Evolutionary conservation across 768 basidiomycete species (phyloP), one percentile per base, ranked within the genome.

Genomic region (Amanita rimosa): DNA sequence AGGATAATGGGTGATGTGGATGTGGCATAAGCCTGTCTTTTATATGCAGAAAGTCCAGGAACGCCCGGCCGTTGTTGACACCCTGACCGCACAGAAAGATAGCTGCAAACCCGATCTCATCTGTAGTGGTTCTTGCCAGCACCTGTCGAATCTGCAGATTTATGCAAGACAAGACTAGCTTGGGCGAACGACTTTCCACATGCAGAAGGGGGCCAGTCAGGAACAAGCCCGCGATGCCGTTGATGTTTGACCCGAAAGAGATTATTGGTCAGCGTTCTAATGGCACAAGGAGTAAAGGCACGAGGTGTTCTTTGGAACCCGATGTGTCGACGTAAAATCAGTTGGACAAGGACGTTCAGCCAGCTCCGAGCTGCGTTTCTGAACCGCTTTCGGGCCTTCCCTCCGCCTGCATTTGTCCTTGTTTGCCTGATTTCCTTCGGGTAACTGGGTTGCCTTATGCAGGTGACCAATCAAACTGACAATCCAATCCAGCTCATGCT

Each of bases 1-100:
- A 51, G 48, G 48, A 33, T 44, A 44, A 50, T 39, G 51, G 46
- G 52, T 54, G 42, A 43, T 42, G 40, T 49, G 49, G 52, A 52
- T 44, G 44, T 51, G 52, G 50, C 39, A 44, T 44, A 43, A 37
- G 53, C 33, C 6, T 16, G 14, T 34, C 34, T 49, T 37, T 49
- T 49, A 49, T 49, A 49, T 17, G 27, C 48, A 43, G 41, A 43
- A 48, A 27, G 27, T 8, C 8, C 21, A 43, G 41, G 41, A 14
- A 43, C 43, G 24, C 27, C 16, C 40, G 38, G 40, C 43, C 36
- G 38, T n/a, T 27, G 46, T 33, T 37, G 45, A 31, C 38, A 40
- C 46, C 40, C 10, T 10, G 47, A 39, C 34, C 9, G 7, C 21
- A 16, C 34, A 43, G 17, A 11, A 35, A 22, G 48, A 48, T 48